These are phyloP conservation scores for Blastomyces silverae DNA, from an alignment of 2,329 filamentous ascomycete genomes.

Conservation along the genomic window DNA sequence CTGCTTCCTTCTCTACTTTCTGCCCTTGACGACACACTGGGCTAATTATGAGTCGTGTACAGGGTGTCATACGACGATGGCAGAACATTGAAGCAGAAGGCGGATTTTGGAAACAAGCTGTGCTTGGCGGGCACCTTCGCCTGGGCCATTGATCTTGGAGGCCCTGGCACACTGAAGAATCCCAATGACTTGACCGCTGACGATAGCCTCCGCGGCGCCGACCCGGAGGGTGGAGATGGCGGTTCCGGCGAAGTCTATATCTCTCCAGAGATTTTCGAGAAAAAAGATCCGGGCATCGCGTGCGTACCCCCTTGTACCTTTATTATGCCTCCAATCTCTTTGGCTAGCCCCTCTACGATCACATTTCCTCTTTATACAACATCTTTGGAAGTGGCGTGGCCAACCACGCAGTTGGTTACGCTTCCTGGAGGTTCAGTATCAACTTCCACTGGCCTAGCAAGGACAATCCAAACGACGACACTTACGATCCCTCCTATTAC, in stretches of 20 bases:
- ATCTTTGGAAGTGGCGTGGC: slow-evolving; percentile 20
- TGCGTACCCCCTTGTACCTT: slow-evolving; percentile 23
- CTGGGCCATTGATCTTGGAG: slow-evolving; percentile 16
- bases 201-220: slow-evolving; percentile 14
- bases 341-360: slow-evolving; percentile 19
- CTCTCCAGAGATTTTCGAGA: slow-evolving; percentile 19
- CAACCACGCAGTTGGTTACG: slow-evolving; percentile 15
- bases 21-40: not conserved
- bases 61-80: slow-evolving; percentile 30
- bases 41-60: not conserved
- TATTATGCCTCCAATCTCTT: slow-evolving; percentile 20
- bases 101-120: slow-evolving; percentile 27
- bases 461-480: slow-evolving; percentile 16
- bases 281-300: slow-evolving; percentile 16
- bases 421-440: slow-evolving; percentile 17
- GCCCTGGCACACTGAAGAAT: slow-evolving; percentile 15
- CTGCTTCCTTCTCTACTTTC: not conserved
- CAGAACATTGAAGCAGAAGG: slow-evolving; percentile 32
- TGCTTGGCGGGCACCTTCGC: slow-evolving; percentile 31
- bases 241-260: slow-evolving; percentile 22
- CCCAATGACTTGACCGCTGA: slow-evolving; percentile 7
- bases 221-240: slow-evolving; percentile 15
- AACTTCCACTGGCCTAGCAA: slow-evolving; percentile 15
- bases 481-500: slow-evolving; percentile 18
- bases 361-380: slow-evolving; percentile 20